Evolutionary conservation across 768 basidiomycete genomes (phyloP).

Genomic region (Macrolepiota dolichaula): DNA sequence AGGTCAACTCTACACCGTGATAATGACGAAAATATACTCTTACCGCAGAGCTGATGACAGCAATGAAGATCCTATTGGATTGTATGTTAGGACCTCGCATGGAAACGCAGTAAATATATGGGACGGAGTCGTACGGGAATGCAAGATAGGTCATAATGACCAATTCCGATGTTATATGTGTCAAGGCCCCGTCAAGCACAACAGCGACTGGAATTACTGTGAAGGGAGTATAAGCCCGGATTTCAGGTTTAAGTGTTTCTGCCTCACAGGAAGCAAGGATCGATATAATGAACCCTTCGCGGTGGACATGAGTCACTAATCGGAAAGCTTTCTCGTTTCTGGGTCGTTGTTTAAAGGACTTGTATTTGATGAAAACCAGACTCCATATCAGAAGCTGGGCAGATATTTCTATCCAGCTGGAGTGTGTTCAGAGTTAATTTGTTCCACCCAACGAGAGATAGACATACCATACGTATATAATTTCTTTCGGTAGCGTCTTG

Average conservation of each 20-base stretch:
- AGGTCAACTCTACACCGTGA: background rate
- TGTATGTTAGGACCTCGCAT: background rate
- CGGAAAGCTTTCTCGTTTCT: background rate
- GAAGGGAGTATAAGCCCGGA: background rate
- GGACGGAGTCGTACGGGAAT: slow-evolving; percentile 8
- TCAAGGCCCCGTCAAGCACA: background rate
- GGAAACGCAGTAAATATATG: background rate
- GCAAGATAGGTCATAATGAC: background rate
- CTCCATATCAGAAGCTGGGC: background rate
- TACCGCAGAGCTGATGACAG: slow-evolving; percentile 12
- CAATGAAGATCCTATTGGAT: background rate
- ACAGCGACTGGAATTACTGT: background rate
- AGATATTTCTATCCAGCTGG: background rate
- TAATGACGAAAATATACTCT: background rate
- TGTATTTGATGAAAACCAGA: background rate
- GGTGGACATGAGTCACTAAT: background rate
- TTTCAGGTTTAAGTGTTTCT: too few species aligned
- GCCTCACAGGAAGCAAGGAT: background rate
- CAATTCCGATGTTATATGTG: background rate
- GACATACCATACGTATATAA: background rate
- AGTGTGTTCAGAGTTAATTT: background rate
- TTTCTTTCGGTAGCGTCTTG: background rate
- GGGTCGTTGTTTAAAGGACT: background rate
- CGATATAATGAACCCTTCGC: background rate
- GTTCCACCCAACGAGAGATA: background rate